These are phyloP conservation scores for Picochlorum sp. DNA, from an alignment of 139 green algal species.

Conservation along the genomic window DNA sequence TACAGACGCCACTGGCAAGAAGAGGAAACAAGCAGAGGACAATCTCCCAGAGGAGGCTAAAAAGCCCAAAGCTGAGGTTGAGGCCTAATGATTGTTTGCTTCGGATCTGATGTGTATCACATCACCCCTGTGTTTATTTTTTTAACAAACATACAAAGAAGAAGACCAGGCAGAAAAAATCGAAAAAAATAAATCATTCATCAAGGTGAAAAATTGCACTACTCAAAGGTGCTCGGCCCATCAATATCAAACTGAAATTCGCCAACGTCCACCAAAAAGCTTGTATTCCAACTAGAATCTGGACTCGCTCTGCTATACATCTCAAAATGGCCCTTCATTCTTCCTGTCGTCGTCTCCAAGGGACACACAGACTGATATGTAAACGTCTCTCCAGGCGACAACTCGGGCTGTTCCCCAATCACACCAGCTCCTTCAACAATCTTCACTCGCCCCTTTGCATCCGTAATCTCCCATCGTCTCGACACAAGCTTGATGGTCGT, in stretches of 20 bases:
- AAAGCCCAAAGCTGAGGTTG: conserved; percentile 6
- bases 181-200: too few relatives aligned
- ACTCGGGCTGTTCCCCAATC: conserved; percentile 65
- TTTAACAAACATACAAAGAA: not conserved
- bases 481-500: conserved; percentile 22
- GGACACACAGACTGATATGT: conserved; percentile 58
- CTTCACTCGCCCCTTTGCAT: conserved; percentile 10
- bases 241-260: conserved; percentile 16
- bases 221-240: not conserved
- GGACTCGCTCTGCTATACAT: conserved; percentile 11
- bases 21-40: conserved; percentile 7
- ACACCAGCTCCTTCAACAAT: conserved; percentile 57
- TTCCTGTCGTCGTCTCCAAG: conserved; percentile 47
- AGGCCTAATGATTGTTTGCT: not conserved
- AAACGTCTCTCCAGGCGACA: conserved; percentile 54
- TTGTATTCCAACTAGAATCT: conserved; percentile 7
- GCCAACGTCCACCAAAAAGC: conserved; percentile 21
- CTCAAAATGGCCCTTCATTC: conserved; percentile 62
- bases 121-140: not conserved
- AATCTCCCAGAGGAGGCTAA: not conserved
- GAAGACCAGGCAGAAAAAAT: not conserved
- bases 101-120: not conserved
- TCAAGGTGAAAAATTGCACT: too few relatives aligned
- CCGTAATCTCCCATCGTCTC: conserved; percentile 12
- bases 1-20: conserved; percentile 1